Conservation (phyloP, 169 alveolate species). For the Plasmodium inui region DNA sequence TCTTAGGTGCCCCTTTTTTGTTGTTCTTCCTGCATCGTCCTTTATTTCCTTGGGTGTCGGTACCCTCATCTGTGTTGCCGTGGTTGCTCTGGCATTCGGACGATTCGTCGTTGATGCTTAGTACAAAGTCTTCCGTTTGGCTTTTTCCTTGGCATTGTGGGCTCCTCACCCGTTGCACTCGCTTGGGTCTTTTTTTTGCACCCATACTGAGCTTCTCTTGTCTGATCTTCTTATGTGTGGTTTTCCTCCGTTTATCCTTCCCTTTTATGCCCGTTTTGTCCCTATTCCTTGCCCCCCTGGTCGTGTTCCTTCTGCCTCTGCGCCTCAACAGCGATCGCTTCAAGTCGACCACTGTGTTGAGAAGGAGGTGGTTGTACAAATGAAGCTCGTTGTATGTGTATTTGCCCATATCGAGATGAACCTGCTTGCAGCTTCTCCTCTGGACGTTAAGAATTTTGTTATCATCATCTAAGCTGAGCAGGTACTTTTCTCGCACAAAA, state of each 20-base stretch:
- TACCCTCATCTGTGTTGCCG: neutral
- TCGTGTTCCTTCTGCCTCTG: neutral
- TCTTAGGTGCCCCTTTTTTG: neutral
- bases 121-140: neutral
- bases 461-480: conserved; percentile 21
- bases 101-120: neutral
- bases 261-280: neutral
- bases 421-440: conserved; percentile 15
- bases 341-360: conserved; percentile 17
- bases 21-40: neutral
- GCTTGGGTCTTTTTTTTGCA: neutral
- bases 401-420: conserved; percentile 22
- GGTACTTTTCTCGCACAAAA: conserved; percentile 44
- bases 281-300: neutral
- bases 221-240: neutral
- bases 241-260: neutral
- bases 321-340: neutral
- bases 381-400: conserved; percentile 62
- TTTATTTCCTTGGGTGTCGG: neutral
- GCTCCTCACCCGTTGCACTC: neutral
- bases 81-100: neutral
- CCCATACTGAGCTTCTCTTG: neutral
- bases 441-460: conserved; percentile 10
- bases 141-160: neutral
- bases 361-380: conserved; percentile 48